Conservation (phyloP, 2,329 filamentous ascomycete genomes). For the Dactylella cylindrospora region DNA sequence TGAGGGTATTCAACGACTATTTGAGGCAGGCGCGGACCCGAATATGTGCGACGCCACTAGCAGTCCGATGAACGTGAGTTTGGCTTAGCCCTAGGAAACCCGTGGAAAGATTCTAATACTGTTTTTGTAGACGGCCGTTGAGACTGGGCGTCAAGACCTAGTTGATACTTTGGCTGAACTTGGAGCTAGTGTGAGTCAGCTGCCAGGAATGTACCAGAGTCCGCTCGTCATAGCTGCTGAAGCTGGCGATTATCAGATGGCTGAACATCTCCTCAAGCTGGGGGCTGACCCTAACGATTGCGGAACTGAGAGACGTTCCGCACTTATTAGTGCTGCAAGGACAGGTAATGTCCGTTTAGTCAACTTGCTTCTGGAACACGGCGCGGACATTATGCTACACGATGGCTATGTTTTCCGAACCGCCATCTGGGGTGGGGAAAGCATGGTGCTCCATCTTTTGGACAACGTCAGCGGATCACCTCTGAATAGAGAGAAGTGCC, state of each 20-base stretch:
- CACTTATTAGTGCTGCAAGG: not conserved
- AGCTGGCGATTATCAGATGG: not conserved
- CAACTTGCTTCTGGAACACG: conserved; percentile 7
- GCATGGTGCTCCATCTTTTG: conserved; percentile 4
- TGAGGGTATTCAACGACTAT: not conserved
- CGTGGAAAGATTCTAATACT: no score
- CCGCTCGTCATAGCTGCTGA: conserved; percentile 8
- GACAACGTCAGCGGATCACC: not conserved
- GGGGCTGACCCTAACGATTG: conserved; percentile 28
- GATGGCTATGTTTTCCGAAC: not conserved
- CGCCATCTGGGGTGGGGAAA: conserved; percentile 12
- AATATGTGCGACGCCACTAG: not conserved
- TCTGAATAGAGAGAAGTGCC: not conserved
- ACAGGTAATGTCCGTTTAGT: conserved; percentile 2
- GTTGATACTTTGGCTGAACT: conserved; percentile 16
- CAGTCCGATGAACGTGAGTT: conserved; percentile 23
- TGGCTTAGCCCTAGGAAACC: no score
- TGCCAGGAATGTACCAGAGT: conserved; percentile 3
- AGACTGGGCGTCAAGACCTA: not conserved
- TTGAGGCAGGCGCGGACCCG: conserved; percentile 9
- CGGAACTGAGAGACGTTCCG: not conserved
- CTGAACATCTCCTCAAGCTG: conserved; percentile 15
- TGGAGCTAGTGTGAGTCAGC: conserved; percentile 2
- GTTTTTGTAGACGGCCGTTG: conserved; percentile 2
- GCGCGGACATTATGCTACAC: conserved; percentile 4